Evolutionary conservation across 2,329 filamentous ascomycete species (phyloP), one percentile per base, ranked within the genome.

Genomic region (Huntiella decipiens): DNA sequence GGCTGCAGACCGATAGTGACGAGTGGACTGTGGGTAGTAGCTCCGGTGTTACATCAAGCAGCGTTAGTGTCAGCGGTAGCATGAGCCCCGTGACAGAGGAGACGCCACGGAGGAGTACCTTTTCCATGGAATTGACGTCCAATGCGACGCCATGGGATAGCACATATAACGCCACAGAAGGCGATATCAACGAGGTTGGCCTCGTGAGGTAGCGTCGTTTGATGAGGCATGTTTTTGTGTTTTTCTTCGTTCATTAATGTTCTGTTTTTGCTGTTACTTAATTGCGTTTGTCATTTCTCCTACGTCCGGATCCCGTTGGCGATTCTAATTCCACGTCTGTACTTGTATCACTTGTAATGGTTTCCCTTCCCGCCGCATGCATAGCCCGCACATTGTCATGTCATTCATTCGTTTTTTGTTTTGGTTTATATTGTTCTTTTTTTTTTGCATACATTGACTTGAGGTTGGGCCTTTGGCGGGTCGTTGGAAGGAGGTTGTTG

Each of bases 1-100:
- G 64, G 28, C 52, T 53, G n/a, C 56, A 57, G 34, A 63, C 64
- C 50, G 71, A 87, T 53, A 85, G 80, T 55, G 86, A 93, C 54
- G 85, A 91, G 56, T 94, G 86, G 86, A 88, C 85, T 6, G 73
- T 88, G 39, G 85, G 82, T 50, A 91, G 84, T 54, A 86, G 78
- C 46, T 91, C 82, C 0, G 74, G 81, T 58, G 61, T 52, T 37
- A 47, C 58, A 3, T 52, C 58, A 4, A 58, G 57, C 38, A 61
- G 59, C 33, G 56, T 56, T 31, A 67, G 66, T 44, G 64, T 63
- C 41, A 68, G 65, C 52, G 67, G 65, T 15, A 64, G 66, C n/a
- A 53, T 70, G 49, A 70, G 67, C 53, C 68, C 68, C 5, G 61
- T 66, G 5, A 66, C 66, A 0, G 67, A 68, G 43, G 64, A 66